phyloP scores from a whole-genome alignment of 257 asterid genomes.

The Lycium barbarum region DNA sequence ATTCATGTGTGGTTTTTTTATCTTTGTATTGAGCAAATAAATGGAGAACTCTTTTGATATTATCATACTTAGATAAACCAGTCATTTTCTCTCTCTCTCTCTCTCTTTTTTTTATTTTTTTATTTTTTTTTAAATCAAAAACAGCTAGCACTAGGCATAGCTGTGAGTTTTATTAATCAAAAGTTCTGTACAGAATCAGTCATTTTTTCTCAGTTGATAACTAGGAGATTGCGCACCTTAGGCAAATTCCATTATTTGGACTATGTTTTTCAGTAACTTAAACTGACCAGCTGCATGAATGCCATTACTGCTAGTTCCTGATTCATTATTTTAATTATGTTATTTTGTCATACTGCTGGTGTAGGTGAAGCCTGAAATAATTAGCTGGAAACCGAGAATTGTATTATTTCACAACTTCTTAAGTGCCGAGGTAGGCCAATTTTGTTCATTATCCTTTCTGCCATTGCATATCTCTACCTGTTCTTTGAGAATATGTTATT shows the following conservation, averaged over 20 bases:
- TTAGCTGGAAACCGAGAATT: constrained; percentile 84
- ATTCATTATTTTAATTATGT: constrained; percentile 2
- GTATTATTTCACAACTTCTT: constrained; percentile 72
- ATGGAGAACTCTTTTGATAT: constrained; percentile 14
- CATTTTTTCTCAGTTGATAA: not conserved
- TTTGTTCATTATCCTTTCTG: constrained; percentile 6
- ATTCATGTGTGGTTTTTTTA: not conserved
- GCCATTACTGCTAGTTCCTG: not conserved
- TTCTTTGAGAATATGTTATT: not conserved
- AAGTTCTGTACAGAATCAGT: too few relatives aligned
- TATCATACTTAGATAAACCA: not conserved
- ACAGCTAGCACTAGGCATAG: too few relatives aligned
- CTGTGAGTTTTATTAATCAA: too few relatives aligned
- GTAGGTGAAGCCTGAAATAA: constrained; percentile 83
- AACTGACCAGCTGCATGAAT: not conserved
- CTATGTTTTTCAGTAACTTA: constrained; percentile 24
- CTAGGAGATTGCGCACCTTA: not conserved
- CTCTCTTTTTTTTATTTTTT: too few relatives aligned
- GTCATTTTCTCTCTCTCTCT: not conserved
- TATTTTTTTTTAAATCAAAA: too few relatives aligned
- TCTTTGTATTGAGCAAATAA: not conserved
- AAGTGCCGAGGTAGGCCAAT: constrained; percentile 68
- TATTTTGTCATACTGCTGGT: constrained; percentile 29
- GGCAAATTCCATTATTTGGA: not conserved
- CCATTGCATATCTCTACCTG: constrained; percentile 1